Base-by-base conservation (phyloP, 2,329 filamentous ascomycete species). In the Tolypocladium nubicola region DNA sequence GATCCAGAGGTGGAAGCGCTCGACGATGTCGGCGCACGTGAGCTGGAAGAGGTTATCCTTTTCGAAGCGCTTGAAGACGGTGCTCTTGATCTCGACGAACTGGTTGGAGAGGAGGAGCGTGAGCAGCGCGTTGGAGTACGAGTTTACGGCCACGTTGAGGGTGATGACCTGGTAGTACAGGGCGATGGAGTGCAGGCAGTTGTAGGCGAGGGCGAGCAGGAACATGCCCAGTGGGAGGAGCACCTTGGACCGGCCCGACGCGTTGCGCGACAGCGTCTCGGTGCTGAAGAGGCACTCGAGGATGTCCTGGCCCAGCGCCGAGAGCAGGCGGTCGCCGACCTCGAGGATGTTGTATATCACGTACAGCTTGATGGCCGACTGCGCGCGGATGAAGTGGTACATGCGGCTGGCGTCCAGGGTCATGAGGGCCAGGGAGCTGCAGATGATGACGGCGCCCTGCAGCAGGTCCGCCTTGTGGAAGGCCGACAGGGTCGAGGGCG, bases 321-420 rank as follows among this genome's bases (percentile, higher is more conserved):
- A 90, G 37, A 97, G 83, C 0, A 99, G 80, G 9, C 92, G 87
- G 71, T 99, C 94, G 56, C 88, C 88, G 2, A 95, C 89, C 73
- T 99, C 94, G 6, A 99, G 83, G 39, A 97, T 89, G 67, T 99
- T 99, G 78, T 96, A 99, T 57, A 99, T 97, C 59, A 99, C 94
- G 70, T 99, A 99, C 13, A 99, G 81, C 70, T 99, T 99, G 75
- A 99, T 97, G 9, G 93, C 92, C 1, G 92, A 93, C 71, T 99
- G 94, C 0, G 91, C 94, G 52, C 93, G 87, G 65, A 99, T 96
- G 66, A 92, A 92, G 71, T 99, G 94, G 68, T 99, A 99, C 90
- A 97, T 97, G 55, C 92, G 85, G 68, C 92, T 97, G 7, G 94
- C 94, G 69, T 99, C 95, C 52, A 99, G 87, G 30, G 84, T 86